These are phyloP conservation scores for Globisporangium spinosum DNA, from an alignment of 352 stramenopile species.

Conservation along the genomic window DNA sequence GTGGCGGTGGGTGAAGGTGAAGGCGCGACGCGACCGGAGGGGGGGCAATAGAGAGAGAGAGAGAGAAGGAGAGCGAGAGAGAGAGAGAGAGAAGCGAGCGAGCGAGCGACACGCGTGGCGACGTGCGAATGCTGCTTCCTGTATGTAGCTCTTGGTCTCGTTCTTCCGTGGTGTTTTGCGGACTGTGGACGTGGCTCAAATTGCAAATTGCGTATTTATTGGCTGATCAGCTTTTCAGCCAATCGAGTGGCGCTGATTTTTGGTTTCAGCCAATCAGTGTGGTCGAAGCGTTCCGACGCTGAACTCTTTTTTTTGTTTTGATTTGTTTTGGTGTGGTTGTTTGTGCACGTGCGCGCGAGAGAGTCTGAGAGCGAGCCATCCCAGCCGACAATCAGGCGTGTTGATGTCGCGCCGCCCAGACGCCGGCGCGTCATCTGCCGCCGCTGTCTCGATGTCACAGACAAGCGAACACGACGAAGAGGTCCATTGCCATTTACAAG, in stretches of 20 bases:
- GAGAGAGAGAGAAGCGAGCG: background rate
- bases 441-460: conserved; percentile 4
- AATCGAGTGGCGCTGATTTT: conserved; percentile 11
- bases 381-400: background rate
- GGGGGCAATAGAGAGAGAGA: background rate
- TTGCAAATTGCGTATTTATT: background rate
- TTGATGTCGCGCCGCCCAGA: background rate
- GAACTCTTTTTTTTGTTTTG: background rate
- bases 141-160: background rate
- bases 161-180: background rate
- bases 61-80: background rate
- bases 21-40: background rate
- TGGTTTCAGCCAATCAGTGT: background rate
- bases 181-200: background rate
- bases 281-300: background rate
- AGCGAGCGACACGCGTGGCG: background rate
- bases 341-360: background rate
- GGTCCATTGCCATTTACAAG: background rate
- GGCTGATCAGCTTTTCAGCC: conserved; percentile 7
- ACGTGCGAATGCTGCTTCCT: background rate
- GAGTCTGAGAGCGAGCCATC: background rate
- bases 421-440: background rate
- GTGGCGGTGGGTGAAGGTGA: background rate
- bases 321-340: background rate
- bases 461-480: background rate